Evolutionary conservation across 495 filamentous ascomycete species (phyloP), one percentile per base, ranked within the genome.

Genomic region (Podospora anserina): DNA sequence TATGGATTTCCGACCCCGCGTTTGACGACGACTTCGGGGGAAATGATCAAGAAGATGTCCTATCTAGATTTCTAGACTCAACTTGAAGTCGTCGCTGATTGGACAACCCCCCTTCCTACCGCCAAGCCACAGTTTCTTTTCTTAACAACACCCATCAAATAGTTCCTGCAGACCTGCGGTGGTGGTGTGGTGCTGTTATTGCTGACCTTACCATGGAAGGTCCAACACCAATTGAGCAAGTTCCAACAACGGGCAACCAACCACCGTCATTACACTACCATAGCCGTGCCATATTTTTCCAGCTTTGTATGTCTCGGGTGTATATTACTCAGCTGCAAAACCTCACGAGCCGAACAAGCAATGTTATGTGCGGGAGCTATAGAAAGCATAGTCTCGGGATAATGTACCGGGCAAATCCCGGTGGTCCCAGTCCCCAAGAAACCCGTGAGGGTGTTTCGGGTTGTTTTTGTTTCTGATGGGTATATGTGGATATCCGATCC

Each of bases 101-200:
- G 39, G 39, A 2, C 56, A 58, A 11, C 56, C 4, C n/a, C 56
- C n/a, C 56, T 19, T 27, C 56, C n/a, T 20, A 7, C 56, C 23
- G 56, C 19, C 19, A 58, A 58, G 56, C n/a, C 30, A 28, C 27
- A n/a, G 23, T 30, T 30, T 61, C 59, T 61, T 61, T 61, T 49
- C 39, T 49, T 49, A 49, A 49, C 39, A 49, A 49, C 13, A 49
- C 7, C 7, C 39, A 49, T 16, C 39, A 13, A 49, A 49, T 49
- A 49, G 39, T 49, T 49, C 39, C 39, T 49, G 39, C 39, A 49
- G 39, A 18, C 9, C 7, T 49, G 39, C 39, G 39, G 39, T 49
- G 39, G 39, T 49, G 39, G 39, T 49, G 39, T 49, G 39, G 13
- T 49, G 30, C 39, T 49, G 39, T 49, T 49, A 49, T 32, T 32